These are phyloP conservation scores for Schizopora paradoxa DNA, from an alignment of 1,284 basidiomycete genomes.

Conservation along the genomic window DNA sequence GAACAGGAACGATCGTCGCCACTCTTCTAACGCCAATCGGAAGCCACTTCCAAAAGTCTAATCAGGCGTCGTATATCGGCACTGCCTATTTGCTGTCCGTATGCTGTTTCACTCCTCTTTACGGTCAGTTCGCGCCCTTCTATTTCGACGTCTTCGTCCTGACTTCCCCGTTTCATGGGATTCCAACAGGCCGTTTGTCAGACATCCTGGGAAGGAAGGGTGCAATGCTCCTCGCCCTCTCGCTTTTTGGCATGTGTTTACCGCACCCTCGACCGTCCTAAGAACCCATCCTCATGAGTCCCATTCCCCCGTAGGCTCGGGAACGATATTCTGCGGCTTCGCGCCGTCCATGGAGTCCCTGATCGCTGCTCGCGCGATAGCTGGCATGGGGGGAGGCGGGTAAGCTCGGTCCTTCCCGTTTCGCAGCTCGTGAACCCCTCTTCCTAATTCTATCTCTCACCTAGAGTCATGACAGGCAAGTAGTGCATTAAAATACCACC, in stretches of 20 bases:
- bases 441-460: constrained; percentile 11
- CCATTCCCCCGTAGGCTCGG: constrained; percentile 47
- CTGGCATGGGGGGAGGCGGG: constrained; percentile 90
- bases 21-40: constrained; percentile 76
- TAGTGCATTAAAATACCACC: constrained; percentile 18
- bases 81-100: constrained; percentile 84
- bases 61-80: constrained; percentile 82
- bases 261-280: constrained; percentile 10
- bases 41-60: constrained; percentile 70
- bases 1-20: constrained; percentile 67
- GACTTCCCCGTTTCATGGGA: constrained; percentile 10
- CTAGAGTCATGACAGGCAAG: constrained; percentile 78
- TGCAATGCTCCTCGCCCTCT: constrained; percentile 75
- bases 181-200: constrained; percentile 69
- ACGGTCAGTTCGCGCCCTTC: constrained; percentile 47
- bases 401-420: constrained; percentile 35
- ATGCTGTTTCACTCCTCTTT: constrained; percentile 87
- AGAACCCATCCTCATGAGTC: constrained; percentile 20
- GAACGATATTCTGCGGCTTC: constrained; percentile 78
- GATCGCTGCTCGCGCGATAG: constrained; percentile 75
- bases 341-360: constrained; percentile 81
- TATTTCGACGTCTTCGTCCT: constrained; percentile 1
- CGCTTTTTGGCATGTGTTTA: constrained; percentile 61
- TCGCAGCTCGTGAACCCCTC: constrained; percentile 17
- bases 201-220: constrained; percentile 85